These are phyloP conservation scores for Trypanosoma lewisi DNA, from an alignment of 208 protist species.

Conservation along the genomic window DNA sequence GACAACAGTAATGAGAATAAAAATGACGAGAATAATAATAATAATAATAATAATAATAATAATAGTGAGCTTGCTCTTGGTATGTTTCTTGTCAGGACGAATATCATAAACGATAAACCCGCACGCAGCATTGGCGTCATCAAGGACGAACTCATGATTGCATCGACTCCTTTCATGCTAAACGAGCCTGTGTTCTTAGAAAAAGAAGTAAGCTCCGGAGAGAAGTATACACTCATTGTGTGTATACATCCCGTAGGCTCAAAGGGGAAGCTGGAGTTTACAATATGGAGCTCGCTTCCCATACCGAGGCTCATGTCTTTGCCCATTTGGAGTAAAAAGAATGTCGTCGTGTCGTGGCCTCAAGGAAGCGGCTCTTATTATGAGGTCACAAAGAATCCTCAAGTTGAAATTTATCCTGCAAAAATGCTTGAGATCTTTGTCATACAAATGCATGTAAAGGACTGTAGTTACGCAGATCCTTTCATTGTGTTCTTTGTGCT, in stretches of 20 bases:
- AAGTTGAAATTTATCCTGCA: constrained; percentile 72
- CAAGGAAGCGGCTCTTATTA: constrained; percentile 72
- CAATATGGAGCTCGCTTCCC: constrained; percentile 60
- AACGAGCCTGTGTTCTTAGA: constrained; percentile 48
- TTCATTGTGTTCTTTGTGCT: constrained; percentile 74
- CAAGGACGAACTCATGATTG: constrained; percentile 29
- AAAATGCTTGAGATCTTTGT: constrained; percentile 48
- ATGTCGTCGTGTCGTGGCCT: constrained; percentile 42
- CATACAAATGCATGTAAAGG: constrained; percentile 52
- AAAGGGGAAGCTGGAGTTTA: constrained; percentile 39
- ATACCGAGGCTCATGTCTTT: constrained; percentile 32
- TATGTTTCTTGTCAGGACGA: constrained; percentile 29
- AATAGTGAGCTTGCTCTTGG: constrained; percentile 16
- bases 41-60: constrained; percentile 3
- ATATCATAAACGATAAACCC: constrained; percentile 17
- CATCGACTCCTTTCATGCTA: constrained; percentile 37
- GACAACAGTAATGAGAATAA: no score
- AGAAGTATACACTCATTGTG: constrained; percentile 57
- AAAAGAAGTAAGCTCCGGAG: constrained; percentile 15
- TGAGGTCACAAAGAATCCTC: constrained; percentile 63
- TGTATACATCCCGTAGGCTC: constrained; percentile 44
- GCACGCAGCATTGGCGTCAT: constrained; percentile 37
- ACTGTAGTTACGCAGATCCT: constrained; percentile 51
- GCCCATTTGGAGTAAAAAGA: constrained; percentile 60
- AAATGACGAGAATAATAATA: constrained; percentile 8